Evolutionary conservation across 2,329 filamentous ascomycete genomes (phyloP).

Genomic region (Fusarium multiceps): DNA sequence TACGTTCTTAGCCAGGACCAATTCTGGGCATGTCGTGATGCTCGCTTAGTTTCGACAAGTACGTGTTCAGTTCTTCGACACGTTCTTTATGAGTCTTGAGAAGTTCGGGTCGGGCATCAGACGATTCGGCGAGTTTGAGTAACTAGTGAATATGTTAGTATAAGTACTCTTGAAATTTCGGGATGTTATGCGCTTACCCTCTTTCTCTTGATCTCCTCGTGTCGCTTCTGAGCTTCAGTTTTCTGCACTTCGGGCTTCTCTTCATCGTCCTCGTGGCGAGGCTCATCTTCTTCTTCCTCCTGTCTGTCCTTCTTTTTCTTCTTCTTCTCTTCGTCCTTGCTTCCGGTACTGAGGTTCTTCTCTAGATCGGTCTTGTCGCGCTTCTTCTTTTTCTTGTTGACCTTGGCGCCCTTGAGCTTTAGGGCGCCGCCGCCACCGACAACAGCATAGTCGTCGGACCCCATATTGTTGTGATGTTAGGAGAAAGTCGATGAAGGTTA

Average conservation of each 20-base stretch:
- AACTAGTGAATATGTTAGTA: conserved; percentile 63
- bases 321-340: conserved; percentile 20
- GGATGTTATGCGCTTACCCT: conserved; percentile 66
- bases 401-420: conserved; percentile 83
- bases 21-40: conserved; percentile 95
- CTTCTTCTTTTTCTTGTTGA: conserved; percentile 73
- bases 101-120: conserved; percentile 73
- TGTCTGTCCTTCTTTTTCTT: conserved; percentile 42
- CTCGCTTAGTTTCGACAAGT: conserved; percentile 90
- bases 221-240: conserved; percentile 84
- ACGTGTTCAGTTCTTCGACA: conserved; percentile 94
- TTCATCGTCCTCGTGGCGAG: conserved; percentile 50
- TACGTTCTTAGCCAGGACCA: conserved; percentile 63
- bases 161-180: neutral
- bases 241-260: conserved; percentile 62
- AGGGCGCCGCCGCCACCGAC: conserved; percentile 77
- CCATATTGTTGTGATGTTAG: conserved; percentile 62
- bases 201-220: conserved; percentile 85
- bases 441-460: conserved; percentile 78
- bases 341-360: conserved; percentile 56
- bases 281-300: conserved; percentile 45
- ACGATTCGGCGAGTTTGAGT: conserved; percentile 77
- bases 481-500: neutral
- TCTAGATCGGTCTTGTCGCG: conserved; percentile 60
- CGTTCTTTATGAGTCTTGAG: conserved; percentile 97